Evolutionary conservation across 257 asterid genomes (phyloP).

Genomic region (Vinca minor): DNA sequence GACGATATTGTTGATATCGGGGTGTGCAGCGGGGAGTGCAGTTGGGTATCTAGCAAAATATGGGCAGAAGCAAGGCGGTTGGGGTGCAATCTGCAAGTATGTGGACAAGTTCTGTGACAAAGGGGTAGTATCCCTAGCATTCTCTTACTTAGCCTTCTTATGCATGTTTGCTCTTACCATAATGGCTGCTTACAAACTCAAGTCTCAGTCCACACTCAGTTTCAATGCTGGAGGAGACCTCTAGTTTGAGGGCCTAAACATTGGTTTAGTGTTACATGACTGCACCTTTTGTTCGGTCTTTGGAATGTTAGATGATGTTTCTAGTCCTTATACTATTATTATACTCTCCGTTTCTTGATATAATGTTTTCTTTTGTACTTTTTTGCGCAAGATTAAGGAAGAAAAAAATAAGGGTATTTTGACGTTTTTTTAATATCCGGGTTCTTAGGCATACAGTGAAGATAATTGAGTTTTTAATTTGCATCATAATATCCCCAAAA

Average conservation of each 20-base stretch:
- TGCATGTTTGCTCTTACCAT: constrained; percentile 9
- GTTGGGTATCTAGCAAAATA: constrained; percentile 16
- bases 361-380: not conserved
- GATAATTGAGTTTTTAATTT: not conserved
- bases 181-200: constrained; percentile 16
- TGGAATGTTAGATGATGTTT: not conserved
- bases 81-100: constrained; percentile 9
- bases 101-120: constrained; percentile 7
- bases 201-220: constrained; percentile 9
- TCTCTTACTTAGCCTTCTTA: constrained; percentile 13
- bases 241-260: not conserved
- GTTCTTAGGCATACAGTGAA: too few species aligned
- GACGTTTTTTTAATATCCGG: too few species aligned
- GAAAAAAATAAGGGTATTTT: too few species aligned
- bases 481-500: not conserved
- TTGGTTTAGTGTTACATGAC: not conserved
- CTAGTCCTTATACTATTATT: not conserved
- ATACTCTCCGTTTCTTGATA: too few species aligned
- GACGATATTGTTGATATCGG: constrained; percentile 10
- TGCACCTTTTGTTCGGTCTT: not conserved
- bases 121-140: not conserved
- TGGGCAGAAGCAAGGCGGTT: constrained; percentile 14
- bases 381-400: too few species aligned
- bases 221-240: constrained; percentile 5
- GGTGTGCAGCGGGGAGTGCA: constrained; percentile 12